phyloP scores from a whole-genome alignment of 1,284 basidiomycete genomes.

The Fomitopsis schrenkii region DNA sequence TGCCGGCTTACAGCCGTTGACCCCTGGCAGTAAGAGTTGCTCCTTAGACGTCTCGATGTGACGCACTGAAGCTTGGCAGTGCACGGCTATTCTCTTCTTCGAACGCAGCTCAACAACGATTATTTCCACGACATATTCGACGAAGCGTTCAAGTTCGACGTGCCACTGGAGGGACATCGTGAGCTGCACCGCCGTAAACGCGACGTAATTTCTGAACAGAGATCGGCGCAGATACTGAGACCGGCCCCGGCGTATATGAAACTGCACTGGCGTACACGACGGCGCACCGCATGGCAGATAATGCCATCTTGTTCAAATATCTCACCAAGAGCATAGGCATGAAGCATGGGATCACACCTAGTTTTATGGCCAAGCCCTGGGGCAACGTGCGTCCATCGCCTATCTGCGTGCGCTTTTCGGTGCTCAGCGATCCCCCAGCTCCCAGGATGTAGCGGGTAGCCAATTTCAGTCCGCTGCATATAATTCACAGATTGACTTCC shows the following conservation, averaged over 20 bases:
- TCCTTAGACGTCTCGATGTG: background rate
- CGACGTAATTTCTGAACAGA: background rate
- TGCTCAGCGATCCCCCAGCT: slow-evolving; percentile 43
- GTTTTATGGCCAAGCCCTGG: slow-evolving; percentile 99
- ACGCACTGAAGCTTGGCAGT: slow-evolving; percentile 41
- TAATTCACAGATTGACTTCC: background rate
- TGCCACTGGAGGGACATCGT: slow-evolving; percentile 93
- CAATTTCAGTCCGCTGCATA: background rate
- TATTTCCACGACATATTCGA: slow-evolving; percentile 93
- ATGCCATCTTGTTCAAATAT: slow-evolving; percentile 91
- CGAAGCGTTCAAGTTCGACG: slow-evolving; percentile 66
- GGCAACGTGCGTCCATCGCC: slow-evolving; percentile 60
- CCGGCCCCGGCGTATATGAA: slow-evolving; percentile 91
- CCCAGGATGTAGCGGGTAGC: slow-evolving; percentile 85
- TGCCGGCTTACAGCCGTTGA: slow-evolving; percentile 71
- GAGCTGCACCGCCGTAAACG: slow-evolving; percentile 26
- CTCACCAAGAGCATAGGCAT: slow-evolving; percentile 91
- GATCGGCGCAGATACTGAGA: slow-evolving; percentile 78
- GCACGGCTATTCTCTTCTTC: slow-evolving; percentile 90
- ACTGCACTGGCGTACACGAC: slow-evolving; percentile 91
- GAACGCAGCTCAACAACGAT: slow-evolving; percentile 83
- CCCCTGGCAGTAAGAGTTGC: slow-evolving; percentile 77
- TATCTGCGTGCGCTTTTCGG: background rate
- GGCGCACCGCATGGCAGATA: slow-evolving; percentile 88
- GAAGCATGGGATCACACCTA: slow-evolving; percentile 84